These are phyloP conservation scores for Kwoniella bestiolae DNA, from an alignment of 768 basidiomycete species.

Conservation along the genomic window DNA sequence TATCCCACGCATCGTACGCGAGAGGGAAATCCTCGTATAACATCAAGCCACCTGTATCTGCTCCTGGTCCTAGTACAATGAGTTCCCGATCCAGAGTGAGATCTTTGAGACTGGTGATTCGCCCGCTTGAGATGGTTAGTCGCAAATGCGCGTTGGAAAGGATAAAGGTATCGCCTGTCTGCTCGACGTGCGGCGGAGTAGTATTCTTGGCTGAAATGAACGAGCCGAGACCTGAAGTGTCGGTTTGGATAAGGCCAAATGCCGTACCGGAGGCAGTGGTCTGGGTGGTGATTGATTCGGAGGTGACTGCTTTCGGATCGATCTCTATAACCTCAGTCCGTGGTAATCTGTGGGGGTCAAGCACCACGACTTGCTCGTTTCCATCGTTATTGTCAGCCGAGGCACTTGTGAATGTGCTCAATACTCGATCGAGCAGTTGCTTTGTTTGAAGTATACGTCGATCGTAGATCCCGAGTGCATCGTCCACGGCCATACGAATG, in stretches of 20 bases:
- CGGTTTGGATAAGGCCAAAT: constrained; percentile 5
- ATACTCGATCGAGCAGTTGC: constrained; percentile 11
- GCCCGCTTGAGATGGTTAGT: constrained; percentile 29
- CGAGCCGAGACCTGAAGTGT: constrained; percentile 3
- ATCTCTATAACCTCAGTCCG: constrained; percentile 5
- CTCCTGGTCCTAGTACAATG: constrained; percentile 26
- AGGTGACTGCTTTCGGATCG: not conserved
- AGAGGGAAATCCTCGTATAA: constrained; percentile 42
- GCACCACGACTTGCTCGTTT: not conserved
- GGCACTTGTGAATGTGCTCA: not conserved
- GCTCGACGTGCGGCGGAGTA: constrained; percentile 13
- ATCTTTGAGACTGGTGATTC: constrained; percentile 35
- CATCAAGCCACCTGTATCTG: constrained; percentile 33
- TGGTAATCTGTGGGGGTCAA: constrained; percentile 11
- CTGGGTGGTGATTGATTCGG: not conserved
- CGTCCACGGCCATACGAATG: constrained; percentile 89
- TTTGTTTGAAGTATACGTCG: constrained; percentile 2
- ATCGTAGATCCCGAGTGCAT: constrained; percentile 65
- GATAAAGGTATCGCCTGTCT: constrained; percentile 14
- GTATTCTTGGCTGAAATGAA: not conserved
- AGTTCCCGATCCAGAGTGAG: constrained; percentile 25
- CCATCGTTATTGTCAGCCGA: not conserved
- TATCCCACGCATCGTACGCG: constrained; percentile 42
- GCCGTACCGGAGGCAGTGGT: not conserved
- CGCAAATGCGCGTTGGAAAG: constrained; percentile 23